Evolutionary conservation across 805 yeast genomes (phyloP).

Genomic region (Candida sakaeoensis): DNA sequence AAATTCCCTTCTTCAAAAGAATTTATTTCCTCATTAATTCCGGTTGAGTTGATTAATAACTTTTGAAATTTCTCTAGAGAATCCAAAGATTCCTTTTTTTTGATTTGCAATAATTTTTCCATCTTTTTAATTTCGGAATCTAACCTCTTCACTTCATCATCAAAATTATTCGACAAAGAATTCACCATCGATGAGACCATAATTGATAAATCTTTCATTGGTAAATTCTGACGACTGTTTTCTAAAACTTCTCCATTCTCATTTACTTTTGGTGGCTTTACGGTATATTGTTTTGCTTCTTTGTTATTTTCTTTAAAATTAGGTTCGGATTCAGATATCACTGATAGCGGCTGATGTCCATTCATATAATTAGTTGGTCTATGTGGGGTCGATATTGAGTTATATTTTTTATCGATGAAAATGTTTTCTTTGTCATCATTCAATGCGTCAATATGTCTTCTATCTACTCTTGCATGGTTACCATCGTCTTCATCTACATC

Average conservation of each 20-base stretch:
- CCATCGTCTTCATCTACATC: slow-evolving; percentile 30
- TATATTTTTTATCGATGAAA: slow-evolving; percentile 35
- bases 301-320: slow-evolving; percentile 15
- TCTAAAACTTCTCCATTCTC: slow-evolving; percentile 25
- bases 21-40: slow-evolving; percentile 20
- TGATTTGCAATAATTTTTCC: slow-evolving; percentile 48
- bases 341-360: slow-evolving; percentile 26
- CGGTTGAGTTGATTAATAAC: slow-evolving; percentile 24
- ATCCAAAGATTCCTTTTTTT: slow-evolving; percentile 43
- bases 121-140: slow-evolving; percentile 37
- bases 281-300: slow-evolving; percentile 17
- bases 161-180: slow-evolving; percentile 54
- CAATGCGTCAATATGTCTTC: slow-evolving; percentile 28
- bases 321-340: slow-evolving; percentile 30
- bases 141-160: slow-evolving; percentile 43
- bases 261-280: slow-evolving; percentile 34
- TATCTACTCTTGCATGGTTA: slow-evolving; percentile 27
- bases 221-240: slow-evolving; percentile 19
- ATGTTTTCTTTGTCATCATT: slow-evolving; percentile 46
- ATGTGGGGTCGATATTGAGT: slow-evolving; percentile 28
- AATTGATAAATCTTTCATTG: slow-evolving; percentile 29
- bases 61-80: slow-evolving; percentile 22
- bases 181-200: slow-evolving; percentile 42
- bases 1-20: slow-evolving; percentile 25
- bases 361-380: slow-evolving; percentile 4